Conservation (phyloP, 2,329 filamentous ascomycete genomes). For the Tolypocladium guangdongense region DNA sequence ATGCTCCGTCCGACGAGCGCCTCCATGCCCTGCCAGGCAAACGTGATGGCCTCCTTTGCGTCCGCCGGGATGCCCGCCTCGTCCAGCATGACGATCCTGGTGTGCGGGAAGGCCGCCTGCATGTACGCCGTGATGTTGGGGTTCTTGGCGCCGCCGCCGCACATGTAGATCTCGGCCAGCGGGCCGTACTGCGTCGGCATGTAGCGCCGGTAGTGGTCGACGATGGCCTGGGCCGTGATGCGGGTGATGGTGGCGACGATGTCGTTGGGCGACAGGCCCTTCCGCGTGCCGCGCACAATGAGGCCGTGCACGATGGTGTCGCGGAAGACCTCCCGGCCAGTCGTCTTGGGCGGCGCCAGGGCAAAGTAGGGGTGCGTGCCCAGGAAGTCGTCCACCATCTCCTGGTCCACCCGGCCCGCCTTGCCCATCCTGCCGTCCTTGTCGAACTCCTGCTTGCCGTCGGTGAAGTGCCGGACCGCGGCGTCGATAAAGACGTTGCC, state of each 20-base stretch:
- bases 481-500: slow-evolving; percentile 48
- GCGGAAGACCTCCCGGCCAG: slow-evolving; percentile 48
- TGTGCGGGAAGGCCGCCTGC: slow-evolving; percentile 34
- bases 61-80: slow-evolving; percentile 44
- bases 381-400: slow-evolving; percentile 40
- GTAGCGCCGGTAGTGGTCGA: slow-evolving; percentile 36
- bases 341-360: slow-evolving; percentile 42
- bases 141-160: slow-evolving; percentile 46
- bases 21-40: slow-evolving; percentile 52
- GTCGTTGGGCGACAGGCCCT: slow-evolving; percentile 36
- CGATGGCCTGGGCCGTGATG: slow-evolving; percentile 47
- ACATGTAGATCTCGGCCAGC: slow-evolving; percentile 49
- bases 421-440: slow-evolving; percentile 38
- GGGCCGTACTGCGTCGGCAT: slow-evolving; percentile 27
- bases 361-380: slow-evolving; percentile 35
- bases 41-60: slow-evolving; percentile 44
- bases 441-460: slow-evolving; percentile 38
- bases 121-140: slow-evolving; percentile 44
- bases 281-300: slow-evolving; percentile 33
- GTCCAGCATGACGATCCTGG: slow-evolving; percentile 42
- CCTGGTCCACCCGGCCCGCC: slow-evolving; percentile 36
- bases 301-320: slow-evolving; percentile 43
- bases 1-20: slow-evolving; percentile 43
- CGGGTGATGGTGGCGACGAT: slow-evolving; percentile 48
- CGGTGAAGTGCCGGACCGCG: slow-evolving; percentile 41